phyloP scores from a whole-genome alignment of 768 basidiomycete genomes.

The Pisolithus microcarpus region DNA sequence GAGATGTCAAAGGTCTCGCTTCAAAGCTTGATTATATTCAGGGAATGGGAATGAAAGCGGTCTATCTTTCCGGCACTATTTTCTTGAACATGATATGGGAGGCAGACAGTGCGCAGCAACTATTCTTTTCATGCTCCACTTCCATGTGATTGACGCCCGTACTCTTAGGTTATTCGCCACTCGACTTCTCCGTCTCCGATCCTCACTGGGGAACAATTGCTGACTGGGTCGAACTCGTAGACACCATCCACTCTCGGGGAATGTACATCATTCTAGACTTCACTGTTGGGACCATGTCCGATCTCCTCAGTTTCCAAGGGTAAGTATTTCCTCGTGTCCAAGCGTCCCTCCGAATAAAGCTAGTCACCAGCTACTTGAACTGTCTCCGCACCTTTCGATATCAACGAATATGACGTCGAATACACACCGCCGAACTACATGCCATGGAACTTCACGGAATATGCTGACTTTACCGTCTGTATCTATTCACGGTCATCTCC shows the following conservation, averaged over 20 bases:
- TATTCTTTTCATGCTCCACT: neutral
- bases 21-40: conserved; percentile 78
- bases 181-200: conserved; percentile 86
- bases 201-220: conserved; percentile 85
- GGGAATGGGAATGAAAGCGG: conserved; percentile 77
- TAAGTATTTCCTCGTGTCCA: conserved; percentile 29
- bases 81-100: conserved; percentile 98
- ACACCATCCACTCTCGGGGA: conserved; percentile 66
- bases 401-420: conserved; percentile 62
- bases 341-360: conserved; percentile 5
- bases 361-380: conserved; percentile 53
- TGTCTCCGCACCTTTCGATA: conserved; percentile 68
- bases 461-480: conserved; percentile 71
- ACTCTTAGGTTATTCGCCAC: conserved; percentile 71
- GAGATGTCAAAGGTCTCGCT: conserved; percentile 76
- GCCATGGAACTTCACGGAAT: conserved; percentile 83
- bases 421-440: conserved; percentile 73
- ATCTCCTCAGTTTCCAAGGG: conserved; percentile 83
- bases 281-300: conserved; percentile 88
- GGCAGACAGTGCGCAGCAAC: conserved; percentile 70
- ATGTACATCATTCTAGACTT: conserved; percentile 96
- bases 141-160: neutral
- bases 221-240: conserved; percentile 73
- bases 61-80: conserved; percentile 90
- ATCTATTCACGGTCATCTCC: conserved; percentile 1